Base-by-base conservation (phyloP, 1,284 basidiomycete genomes). In the Laetiporus sulphureus region DNA sequence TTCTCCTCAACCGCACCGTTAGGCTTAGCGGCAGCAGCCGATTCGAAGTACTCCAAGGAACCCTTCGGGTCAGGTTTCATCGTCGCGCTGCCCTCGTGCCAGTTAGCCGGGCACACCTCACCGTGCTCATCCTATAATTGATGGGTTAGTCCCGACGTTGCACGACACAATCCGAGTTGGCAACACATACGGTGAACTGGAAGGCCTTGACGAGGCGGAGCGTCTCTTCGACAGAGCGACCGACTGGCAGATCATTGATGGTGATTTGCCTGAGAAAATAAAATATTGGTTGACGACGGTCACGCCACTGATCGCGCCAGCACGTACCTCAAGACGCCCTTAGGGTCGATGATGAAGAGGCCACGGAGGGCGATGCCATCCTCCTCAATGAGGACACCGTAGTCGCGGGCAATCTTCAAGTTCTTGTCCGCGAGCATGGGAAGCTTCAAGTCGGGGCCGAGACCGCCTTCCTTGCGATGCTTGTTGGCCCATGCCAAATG, bases 41-140 rank as follows among this genome's bases (percentile, higher is more conserved):
- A 47, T 31, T 67, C 55, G 53, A 93, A 92, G 67, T 91, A 92
- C 55, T 88, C 85, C 41, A 81, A 65, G 48, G 83, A 84, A 44
- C 71, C 76, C 52, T 71, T 72, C 15, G 84, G 83, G 61, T 85
- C 77, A 12, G 83, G 70, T 63, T 88, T 88, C 69, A 90, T 88
- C 30, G 87, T 88, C 65, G 77, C 77, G 42, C 66, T 60, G 25
- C 85, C 83, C 57, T 83, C 76, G 15, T 67, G 77, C 91, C 91
- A 94, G 67, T 88, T 88, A 20, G 81, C 83, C 18, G 91, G 91
- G 73, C 91, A 94, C 38, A 91, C 89, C 63, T 94, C 90, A 34
- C 91, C 91, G 60, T 91, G 75, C 64, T 84, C 71, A 52, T 93
- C 90, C 83, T 87, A 48, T 22, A 13, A 31, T 13, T 11, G 38